These are phyloP conservation scores for Penicillium pulvis DNA, from an alignment of 495 filamentous ascomycete genomes.

Conservation along the genomic window DNA sequence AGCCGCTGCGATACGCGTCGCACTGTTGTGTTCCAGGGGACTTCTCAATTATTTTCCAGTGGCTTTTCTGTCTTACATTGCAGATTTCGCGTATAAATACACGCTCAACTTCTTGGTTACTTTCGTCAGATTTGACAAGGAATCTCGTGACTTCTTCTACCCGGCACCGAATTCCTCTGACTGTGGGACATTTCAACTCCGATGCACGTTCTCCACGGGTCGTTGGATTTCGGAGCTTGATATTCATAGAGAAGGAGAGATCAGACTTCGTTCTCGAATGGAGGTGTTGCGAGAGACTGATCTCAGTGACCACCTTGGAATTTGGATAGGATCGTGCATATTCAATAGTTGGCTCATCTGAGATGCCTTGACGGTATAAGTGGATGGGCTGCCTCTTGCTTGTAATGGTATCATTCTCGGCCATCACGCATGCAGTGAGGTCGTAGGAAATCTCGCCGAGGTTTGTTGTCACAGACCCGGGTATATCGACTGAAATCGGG, in stretches of 20 bases:
- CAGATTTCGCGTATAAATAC: constrained; percentile 12
- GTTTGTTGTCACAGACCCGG: constrained; percentile 7
- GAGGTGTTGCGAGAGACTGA: constrained; percentile 14
- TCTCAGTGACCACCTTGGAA: constrained; percentile 8
- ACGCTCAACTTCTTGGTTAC: not conserved
- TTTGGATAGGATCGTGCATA: constrained; percentile 14
- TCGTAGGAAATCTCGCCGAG: constrained; percentile 16
- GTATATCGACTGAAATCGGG: constrained; percentile 9
- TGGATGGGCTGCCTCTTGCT: constrained; percentile 11
- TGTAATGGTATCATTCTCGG: not conserved
- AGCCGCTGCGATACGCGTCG: not conserved
- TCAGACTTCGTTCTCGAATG: not conserved
- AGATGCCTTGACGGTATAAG: constrained; percentile 9
- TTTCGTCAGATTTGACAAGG: not conserved
- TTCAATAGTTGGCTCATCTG: constrained; percentile 8
- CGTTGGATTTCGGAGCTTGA: constrained; percentile 7
- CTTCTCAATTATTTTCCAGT: constrained; percentile 12
- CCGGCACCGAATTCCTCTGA: constrained; percentile 17
- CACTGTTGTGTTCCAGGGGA: not conserved
- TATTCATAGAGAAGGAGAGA: constrained; percentile 4
- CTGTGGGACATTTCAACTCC: constrained; percentile 15
- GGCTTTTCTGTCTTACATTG: constrained; percentile 10
- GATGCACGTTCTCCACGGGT: constrained; percentile 4
- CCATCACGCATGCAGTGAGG: constrained; percentile 7
- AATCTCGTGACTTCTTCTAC: constrained; percentile 18